Evolutionary conservation across 2,329 filamentous ascomycete species (phyloP).

Genomic region (Alternaria gansuensis): DNA sequence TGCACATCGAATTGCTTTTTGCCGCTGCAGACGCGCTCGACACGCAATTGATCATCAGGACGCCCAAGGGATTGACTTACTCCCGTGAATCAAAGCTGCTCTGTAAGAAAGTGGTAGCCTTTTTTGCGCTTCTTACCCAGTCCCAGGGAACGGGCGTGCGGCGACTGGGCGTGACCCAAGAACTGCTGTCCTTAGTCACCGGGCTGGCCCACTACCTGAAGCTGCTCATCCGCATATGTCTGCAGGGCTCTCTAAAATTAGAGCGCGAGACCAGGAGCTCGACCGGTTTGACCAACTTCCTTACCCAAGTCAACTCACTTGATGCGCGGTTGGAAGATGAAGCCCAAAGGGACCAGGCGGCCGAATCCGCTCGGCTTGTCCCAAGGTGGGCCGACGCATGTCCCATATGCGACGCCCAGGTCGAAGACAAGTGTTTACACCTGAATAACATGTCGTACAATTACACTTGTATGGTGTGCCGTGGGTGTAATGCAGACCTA

Average conservation of each 20-base stretch:
- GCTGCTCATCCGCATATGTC: conserved; percentile 93
- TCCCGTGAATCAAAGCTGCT: conserved; percentile 95
- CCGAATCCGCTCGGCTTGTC: conserved; percentile 56
- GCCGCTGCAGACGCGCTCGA: conserved; percentile 87
- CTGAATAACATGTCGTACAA: conserved; percentile 83
- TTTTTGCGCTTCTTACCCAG: conserved; percentile 94
- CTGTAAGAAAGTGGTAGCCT: conserved; percentile 99
- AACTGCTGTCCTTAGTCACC: conserved; percentile 95
- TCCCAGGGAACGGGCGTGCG: conserved; percentile 90
- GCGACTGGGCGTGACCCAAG: conserved; percentile 95
- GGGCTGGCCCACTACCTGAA: conserved; percentile 97
- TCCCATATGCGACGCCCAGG: conserved; percentile 79
- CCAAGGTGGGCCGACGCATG: conserved; percentile 75
- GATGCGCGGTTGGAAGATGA: conserved; percentile 61
- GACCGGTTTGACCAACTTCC: conserved; percentile 80
- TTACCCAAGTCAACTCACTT: conserved; percentile 84
- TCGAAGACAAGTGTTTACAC: conserved; percentile 91
- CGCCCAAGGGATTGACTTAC: conserved; percentile 87
- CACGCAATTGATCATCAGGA: conserved; percentile 70
- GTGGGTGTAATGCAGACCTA: conserved; percentile 77
- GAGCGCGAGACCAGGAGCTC: conserved; percentile 82
- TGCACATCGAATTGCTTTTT: conserved; percentile 93
- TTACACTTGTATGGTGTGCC: conserved; percentile 75
- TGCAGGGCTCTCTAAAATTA: conserved; percentile 90
- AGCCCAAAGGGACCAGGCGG: conserved; percentile 51